These are phyloP conservation scores for Colletotrichum chrysophilum DNA, from an alignment of 2,329 filamentous ascomycete genomes.

Conservation along the genomic window DNA sequence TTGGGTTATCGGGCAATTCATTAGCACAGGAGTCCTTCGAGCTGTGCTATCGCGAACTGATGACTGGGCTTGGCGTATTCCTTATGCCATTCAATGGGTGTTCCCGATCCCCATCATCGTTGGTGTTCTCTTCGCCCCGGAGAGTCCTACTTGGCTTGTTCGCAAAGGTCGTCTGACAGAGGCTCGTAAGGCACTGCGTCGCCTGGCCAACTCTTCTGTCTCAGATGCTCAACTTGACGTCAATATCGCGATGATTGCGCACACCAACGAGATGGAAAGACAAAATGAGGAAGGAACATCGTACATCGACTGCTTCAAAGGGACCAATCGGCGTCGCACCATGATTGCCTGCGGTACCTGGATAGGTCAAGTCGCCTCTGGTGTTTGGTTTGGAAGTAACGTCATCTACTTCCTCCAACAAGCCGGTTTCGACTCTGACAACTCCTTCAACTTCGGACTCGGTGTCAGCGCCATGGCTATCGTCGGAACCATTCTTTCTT, in stretches of 20 bases:
- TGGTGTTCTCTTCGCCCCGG: not conserved
- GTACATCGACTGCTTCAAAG: constrained; percentile 6
- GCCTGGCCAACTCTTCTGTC: not conserved
- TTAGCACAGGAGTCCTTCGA: not conserved
- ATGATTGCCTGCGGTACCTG: constrained; percentile 24
- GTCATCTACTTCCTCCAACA: not conserved
- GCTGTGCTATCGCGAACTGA: not conserved
- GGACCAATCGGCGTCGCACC: constrained; percentile 28
- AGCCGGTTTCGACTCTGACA: not conserved
- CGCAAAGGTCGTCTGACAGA: not conserved
- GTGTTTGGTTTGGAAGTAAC: not conserved
- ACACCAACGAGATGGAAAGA: constrained; percentile 11
- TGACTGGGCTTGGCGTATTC: not conserved
- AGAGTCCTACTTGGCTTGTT: not conserved
- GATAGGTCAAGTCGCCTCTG: not conserved
- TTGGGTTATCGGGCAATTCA: not conserved
- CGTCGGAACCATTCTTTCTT: not conserved
- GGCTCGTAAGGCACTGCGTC: not conserved
- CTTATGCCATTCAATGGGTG: not conserved
- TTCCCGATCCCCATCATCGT: not conserved
- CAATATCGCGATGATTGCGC: constrained; percentile 31
- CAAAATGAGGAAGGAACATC: not conserved
- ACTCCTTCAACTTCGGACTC: not conserved
- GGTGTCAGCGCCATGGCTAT: not conserved
- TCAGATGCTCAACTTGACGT: not conserved